phyloP scores from a whole-genome alignment of 208 protist genomes.

The Crithidia mellificae region DNA sequence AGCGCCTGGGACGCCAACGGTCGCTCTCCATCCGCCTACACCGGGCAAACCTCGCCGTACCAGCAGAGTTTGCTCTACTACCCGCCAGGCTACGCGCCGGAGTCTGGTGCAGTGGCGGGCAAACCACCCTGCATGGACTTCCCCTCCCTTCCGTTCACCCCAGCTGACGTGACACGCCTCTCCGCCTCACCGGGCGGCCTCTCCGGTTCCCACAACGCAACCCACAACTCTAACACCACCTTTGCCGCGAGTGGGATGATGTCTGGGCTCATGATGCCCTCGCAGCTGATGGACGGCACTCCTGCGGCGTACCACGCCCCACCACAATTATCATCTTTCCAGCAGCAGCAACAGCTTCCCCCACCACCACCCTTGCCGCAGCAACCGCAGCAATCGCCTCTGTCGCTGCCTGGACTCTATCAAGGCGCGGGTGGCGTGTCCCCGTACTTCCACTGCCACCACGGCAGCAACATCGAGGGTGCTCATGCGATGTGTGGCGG shows the following conservation, averaged over 20 bases:
- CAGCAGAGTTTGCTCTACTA: background rate
- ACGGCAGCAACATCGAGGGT: too few relatives aligned
- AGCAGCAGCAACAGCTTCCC: too few relatives aligned
- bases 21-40: background rate
- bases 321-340: too few relatives aligned
- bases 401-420: background rate
- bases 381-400: slow-evolving; percentile 1
- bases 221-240: background rate
- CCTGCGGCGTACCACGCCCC: background rate
- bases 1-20: background rate
- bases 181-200: slow-evolving; percentile 29
- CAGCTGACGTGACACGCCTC: slow-evolving; percentile 16
- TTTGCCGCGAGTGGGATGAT: background rate
- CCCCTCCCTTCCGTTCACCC: slow-evolving; percentile 5
- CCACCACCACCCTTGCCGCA: too few relatives aligned
- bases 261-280: slow-evolving; percentile 3
- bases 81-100: background rate
- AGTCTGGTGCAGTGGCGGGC: background rate
- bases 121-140: background rate
- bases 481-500: too few relatives aligned
- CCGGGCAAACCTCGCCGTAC: background rate
- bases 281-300: background rate
- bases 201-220: slow-evolving; percentile 19
- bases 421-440: background rate
- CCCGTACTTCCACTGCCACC: background rate